Conservation (phyloP, 176 grass and related monocot genomes). For the Dendrocalamus sinicus region DNA sequence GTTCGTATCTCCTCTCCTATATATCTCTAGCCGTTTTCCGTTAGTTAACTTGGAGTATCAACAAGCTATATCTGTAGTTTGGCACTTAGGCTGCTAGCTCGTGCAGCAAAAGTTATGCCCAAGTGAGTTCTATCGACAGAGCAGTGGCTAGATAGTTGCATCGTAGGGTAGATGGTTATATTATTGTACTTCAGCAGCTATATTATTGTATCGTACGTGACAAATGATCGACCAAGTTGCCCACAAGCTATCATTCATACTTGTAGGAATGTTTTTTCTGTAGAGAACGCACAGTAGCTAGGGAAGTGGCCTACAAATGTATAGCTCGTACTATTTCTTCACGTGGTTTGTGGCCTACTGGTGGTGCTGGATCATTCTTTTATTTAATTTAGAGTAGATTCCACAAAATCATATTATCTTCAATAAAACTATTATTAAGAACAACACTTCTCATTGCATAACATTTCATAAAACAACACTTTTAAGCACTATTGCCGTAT, state of each 20-base stretch:
- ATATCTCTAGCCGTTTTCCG: not conserved
- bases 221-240: not conserved
- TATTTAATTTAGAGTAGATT: not conserved
- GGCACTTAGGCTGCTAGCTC: conserved; percentile 11
- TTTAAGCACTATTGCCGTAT: too few species aligned
- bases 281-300: not conserved
- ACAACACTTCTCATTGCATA: too few species aligned
- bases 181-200: not conserved
- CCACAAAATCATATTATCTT: too few species aligned
- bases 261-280: not conserved
- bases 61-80: conserved; percentile 1
- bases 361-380: conserved; percentile 15
- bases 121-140: conserved; percentile 11
- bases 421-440: too few species aligned
- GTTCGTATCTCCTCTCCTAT: conserved; percentile 2
- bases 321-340: not conserved
- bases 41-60: conserved; percentile 49
- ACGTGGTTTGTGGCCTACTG: not conserved
- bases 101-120: conserved; percentile 25
- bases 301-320: conserved; percentile 40
- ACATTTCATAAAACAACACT: too few species aligned
- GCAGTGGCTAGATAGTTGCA: not conserved
- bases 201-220: not conserved
- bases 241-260: not conserved
- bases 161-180: not conserved